A percentile compares a stretch with the other conserved stretches of the same genome.
Evolutionary conservation across 768 basidiomycete genomes (phyloP).

Genomic region (Sarcomyxa edulis): DNA sequence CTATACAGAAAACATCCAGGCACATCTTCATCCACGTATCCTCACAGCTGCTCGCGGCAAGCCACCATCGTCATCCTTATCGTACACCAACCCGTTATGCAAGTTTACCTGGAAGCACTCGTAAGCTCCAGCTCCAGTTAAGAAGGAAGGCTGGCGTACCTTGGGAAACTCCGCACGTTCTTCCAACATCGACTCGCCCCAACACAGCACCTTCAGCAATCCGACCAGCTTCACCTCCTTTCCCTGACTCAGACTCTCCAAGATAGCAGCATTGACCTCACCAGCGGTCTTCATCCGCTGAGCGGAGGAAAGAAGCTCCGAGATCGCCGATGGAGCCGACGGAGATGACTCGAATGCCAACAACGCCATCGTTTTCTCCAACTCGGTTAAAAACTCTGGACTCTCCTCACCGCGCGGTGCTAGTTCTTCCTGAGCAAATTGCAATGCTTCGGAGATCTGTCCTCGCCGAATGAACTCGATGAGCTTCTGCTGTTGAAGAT

Average conservation of each 20-base stretch:
- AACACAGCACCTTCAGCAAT: conserved; percentile 76
- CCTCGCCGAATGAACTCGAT: conserved; percentile 92
- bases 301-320: conserved; percentile 75
- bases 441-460: conserved; percentile 70
- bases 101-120: no score
- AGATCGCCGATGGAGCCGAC: conserved; percentile 58
- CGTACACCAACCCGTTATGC: conserved; percentile 7
- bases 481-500: conserved; percentile 90
- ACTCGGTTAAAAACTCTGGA: conserved; percentile 85
- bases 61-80: conserved; percentile 6
- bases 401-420: conserved; percentile 94
- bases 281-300: conserved; percentile 94
- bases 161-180: conserved; percentile 80
- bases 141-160: conserved; percentile 31
- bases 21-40: no score
- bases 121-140: no score
- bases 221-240: conserved; percentile 87
- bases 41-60: no score
- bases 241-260: conserved; percentile 88
- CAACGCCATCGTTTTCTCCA: conserved; percentile 94
- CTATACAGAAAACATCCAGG: no score
- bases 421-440: conserved; percentile 90
- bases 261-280: conserved; percentile 92
- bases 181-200: conserved; percentile 80
- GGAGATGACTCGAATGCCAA: conserved; percentile 73